Percentiles rank a stretch among this genome's conserved stretches.
Conservation (phyloP, 1,139 yeast species). For the Pichia sp. region DNA sequence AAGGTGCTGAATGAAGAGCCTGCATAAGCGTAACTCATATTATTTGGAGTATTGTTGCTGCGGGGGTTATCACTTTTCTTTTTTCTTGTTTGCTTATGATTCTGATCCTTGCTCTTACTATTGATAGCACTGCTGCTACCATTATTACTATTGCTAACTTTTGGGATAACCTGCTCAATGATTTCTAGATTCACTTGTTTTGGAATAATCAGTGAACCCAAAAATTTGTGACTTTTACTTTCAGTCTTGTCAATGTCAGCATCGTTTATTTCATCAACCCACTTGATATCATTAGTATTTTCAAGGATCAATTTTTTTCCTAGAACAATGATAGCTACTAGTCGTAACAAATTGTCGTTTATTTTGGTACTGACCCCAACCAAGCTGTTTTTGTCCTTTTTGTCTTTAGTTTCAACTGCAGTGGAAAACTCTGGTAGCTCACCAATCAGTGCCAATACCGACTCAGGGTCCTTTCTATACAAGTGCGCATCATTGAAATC, state of each 20-base stretch:
- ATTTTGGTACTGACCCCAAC: slow-evolving; percentile 21
- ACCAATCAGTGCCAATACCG: slow-evolving; percentile 32
- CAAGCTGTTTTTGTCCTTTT: neutral
- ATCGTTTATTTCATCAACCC: slow-evolving; percentile 21
- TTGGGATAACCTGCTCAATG: slow-evolving; percentile 2
- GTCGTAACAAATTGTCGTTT: slow-evolving; percentile 36
- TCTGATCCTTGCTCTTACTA: neutral
- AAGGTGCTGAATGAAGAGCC: slow-evolving; percentile 20
- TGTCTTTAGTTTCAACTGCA: neutral
- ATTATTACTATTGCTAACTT: neutral
- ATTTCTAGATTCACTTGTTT: slow-evolving; percentile 8
- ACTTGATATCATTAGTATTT: slow-evolving; percentile 35
- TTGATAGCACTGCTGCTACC: neutral
- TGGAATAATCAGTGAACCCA: slow-evolving; percentile 8
- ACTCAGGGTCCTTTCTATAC: slow-evolving; percentile 28
- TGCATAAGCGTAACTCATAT: slow-evolving; percentile 12
- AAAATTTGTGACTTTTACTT: neutral
- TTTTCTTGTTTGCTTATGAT: slow-evolving; percentile 1
- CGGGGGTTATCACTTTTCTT: neutral
- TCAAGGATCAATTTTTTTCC: slow-evolving; percentile 32
- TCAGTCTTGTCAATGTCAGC: neutral
- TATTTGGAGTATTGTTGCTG: neutral
- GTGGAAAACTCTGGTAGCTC: slow-evolving; percentile 30
- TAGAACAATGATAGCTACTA: slow-evolving; percentile 36
- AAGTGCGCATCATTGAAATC: slow-evolving; percentile 55